Evolutionary conservation across 2,329 filamentous ascomycete genomes (phyloP).

Genomic region (Dothidotthia symphoricarpi): DNA sequence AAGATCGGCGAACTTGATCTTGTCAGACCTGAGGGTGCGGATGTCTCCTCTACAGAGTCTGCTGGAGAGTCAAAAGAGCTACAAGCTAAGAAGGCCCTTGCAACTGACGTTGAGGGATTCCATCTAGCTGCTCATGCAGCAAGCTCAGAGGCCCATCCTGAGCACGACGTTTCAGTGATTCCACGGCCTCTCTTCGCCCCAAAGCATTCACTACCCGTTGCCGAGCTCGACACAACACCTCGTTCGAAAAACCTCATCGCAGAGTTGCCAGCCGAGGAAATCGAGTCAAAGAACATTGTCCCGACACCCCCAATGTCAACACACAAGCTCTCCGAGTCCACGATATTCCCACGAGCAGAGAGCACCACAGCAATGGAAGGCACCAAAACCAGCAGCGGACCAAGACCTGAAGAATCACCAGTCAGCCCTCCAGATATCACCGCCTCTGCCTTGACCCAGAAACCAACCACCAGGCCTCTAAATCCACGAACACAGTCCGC

Average conservation of each 20-base stretch:
- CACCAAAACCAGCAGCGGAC: neutral
- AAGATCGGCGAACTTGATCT: slow-evolving; percentile 1
- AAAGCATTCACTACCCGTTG: slow-evolving; percentile 2
- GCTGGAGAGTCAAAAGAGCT: neutral
- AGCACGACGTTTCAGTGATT: slow-evolving; percentile 3
- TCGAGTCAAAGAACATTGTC: slow-evolving; percentile 1
- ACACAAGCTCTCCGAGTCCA: neutral
- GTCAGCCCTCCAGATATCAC: slow-evolving; percentile 6
- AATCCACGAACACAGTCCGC: slow-evolving; percentile 7
- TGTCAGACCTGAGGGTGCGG: slow-evolving; percentile 6
- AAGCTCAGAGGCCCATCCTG: neutral
- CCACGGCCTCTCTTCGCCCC: slow-evolving; percentile 2
- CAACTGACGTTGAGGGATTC: neutral
- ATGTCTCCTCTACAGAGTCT: neutral
- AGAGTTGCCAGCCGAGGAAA: slow-evolving; percentile 18
- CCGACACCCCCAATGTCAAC: slow-evolving; percentile 1
- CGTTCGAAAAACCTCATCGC: slow-evolving; percentile 10
- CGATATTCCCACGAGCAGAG: slow-evolving; percentile 1
- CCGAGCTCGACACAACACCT: slow-evolving; percentile 16
- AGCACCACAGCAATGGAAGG: neutral
- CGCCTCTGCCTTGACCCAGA: neutral
- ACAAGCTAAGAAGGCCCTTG: neutral
- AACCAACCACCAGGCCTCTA: neutral
- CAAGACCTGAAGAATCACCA: slow-evolving; percentile 4
- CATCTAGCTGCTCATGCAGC: slow-evolving; percentile 1